Conservation (phyloP, 2,329 filamentous ascomycete genomes). For the Dactylellina leptospora region DNA sequence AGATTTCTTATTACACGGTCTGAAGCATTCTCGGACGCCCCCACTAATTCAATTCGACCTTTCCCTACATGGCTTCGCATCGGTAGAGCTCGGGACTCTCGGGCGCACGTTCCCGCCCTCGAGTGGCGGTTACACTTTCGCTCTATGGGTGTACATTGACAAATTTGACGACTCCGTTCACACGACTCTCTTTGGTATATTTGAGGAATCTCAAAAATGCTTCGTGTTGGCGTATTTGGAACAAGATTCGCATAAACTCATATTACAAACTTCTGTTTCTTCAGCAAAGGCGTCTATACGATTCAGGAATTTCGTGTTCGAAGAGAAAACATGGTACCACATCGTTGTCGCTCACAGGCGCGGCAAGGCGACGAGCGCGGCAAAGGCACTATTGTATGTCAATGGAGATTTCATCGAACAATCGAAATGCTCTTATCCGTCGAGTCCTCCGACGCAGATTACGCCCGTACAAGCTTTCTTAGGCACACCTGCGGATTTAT, state of each 20-base stretch:
- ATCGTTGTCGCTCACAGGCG: constrained; percentile 85
- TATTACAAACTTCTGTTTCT: constrained; percentile 91
- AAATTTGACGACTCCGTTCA: constrained; percentile 83
- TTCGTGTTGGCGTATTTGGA: constrained; percentile 94
- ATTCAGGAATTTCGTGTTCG: constrained; percentile 84
- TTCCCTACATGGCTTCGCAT: constrained; percentile 84
- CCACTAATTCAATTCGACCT: constrained; percentile 94
- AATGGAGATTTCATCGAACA: constrained; percentile 95
- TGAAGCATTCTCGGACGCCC: constrained; percentile 77
- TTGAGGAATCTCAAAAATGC: constrained; percentile 89
- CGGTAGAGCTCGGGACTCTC: constrained; percentile 86
- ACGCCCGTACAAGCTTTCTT: constrained; percentile 88
- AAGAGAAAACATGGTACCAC: constrained; percentile 87
- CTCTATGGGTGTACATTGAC: constrained; percentile 88
- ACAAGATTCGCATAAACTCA: constrained; percentile 90
- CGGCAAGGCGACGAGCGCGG: constrained; percentile 76
- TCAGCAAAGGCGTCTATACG: constrained; percentile 87
- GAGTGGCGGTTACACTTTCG: constrained; percentile 85
- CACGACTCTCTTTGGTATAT: constrained; percentile 94
- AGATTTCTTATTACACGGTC: constrained; percentile 77
- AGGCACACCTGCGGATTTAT: constrained; percentile 88
- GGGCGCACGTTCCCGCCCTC: constrained; percentile 84
- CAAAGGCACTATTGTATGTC: constrained; percentile 87
- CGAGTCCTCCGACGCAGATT: constrained; percentile 72
- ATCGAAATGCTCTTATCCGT: constrained; percentile 85